These are phyloP conservation scores for Neurospora sp. DNA, from an alignment of 495 filamentous ascomycete species.

Conservation along the genomic window DNA sequence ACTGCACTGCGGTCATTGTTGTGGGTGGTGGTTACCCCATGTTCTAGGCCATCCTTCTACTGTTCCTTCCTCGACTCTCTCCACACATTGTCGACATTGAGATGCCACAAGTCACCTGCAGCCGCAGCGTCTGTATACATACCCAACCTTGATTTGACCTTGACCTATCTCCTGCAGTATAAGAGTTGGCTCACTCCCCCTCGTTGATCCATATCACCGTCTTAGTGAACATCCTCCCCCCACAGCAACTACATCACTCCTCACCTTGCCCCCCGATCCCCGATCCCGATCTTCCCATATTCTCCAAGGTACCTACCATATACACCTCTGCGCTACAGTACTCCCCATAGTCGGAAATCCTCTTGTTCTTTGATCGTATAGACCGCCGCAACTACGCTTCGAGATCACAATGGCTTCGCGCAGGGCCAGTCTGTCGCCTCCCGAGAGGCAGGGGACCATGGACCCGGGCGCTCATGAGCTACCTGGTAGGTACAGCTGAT, in stretches of 20 bases:
- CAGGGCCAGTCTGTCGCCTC: slow-evolving; percentile 50
- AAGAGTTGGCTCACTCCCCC: not conserved
- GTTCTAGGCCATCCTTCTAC: not conserved
- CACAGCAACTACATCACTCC: not conserved
- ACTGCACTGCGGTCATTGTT: not conserved
- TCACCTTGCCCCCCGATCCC: not conserved
- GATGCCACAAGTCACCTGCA: not conserved
- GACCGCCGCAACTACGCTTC: not conserved
- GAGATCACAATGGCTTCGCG: slow-evolving; percentile 15
- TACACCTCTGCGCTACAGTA: not conserved
- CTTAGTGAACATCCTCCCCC: not conserved
- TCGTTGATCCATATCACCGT: not conserved
- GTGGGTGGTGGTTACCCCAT: not conserved
- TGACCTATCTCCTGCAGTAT: not conserved
- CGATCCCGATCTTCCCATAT: not conserved
- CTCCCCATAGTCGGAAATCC: not conserved
- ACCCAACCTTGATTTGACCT: not conserved
- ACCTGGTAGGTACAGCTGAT: slow-evolving; percentile 38
- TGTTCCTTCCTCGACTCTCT: not conserved
- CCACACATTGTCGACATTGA: not conserved
- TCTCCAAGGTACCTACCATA: not conserved
- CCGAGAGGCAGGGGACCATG: slow-evolving; percentile 52
- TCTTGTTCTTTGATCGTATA: not conserved
- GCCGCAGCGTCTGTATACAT: not conserved
- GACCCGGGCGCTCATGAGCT: slow-evolving; percentile 80